A percentile compares a stretch with the other conserved stretches of the same genome.
These are phyloP conservation scores for Leptographium galeiforme DNA, from an alignment of 2,329 filamentous ascomycete genomes.

Conservation along the genomic window DNA sequence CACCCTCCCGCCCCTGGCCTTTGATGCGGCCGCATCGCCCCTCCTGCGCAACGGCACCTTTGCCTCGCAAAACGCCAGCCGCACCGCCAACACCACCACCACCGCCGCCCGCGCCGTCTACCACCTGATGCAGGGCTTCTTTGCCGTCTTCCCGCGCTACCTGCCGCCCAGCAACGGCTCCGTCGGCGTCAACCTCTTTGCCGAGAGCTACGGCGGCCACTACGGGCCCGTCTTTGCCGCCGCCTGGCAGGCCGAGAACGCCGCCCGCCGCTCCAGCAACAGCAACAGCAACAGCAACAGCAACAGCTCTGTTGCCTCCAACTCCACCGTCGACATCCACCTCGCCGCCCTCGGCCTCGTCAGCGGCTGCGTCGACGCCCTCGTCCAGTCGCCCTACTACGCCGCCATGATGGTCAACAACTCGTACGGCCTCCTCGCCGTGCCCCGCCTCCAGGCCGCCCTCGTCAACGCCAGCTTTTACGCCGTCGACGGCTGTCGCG, in stretches of 20 bases:
- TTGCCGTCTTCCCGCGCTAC: constrained; percentile 45
- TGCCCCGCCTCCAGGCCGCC: constrained; percentile 36
- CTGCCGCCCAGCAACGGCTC: constrained; percentile 33
- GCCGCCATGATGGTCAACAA: constrained; percentile 48
- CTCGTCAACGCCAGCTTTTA: constrained; percentile 32
- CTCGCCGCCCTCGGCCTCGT: constrained; percentile 54
- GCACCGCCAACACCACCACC: constrained; percentile 41
- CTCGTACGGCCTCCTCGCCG: constrained; percentile 48
- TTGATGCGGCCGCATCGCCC: constrained; percentile 4
- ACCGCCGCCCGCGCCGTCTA: constrained; percentile 46
- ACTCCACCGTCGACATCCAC: constrained; percentile 28
- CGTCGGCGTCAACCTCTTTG: constrained; percentile 50
- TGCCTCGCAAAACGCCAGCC: constrained; percentile 33
- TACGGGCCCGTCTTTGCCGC: constrained; percentile 54
- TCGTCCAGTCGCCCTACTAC: constrained; percentile 45
- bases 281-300: constrained; percentile 13
- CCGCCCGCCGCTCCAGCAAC: constrained; percentile 18
- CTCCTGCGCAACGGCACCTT: constrained; percentile 57
- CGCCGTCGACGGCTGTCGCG: constrained; percentile 35
- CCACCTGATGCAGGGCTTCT: constrained; percentile 51
- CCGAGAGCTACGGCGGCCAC: constrained; percentile 57
- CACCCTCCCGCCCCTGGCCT: constrained; percentile 19
- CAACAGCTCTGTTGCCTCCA: constrained; percentile 33
- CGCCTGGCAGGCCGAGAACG: constrained; percentile 48
- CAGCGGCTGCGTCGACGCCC: constrained; percentile 56